These are phyloP conservation scores for Leccinum idahoense DNA, from an alignment of 1,284 basidiomycete genomes.

Conservation along the genomic window DNA sequence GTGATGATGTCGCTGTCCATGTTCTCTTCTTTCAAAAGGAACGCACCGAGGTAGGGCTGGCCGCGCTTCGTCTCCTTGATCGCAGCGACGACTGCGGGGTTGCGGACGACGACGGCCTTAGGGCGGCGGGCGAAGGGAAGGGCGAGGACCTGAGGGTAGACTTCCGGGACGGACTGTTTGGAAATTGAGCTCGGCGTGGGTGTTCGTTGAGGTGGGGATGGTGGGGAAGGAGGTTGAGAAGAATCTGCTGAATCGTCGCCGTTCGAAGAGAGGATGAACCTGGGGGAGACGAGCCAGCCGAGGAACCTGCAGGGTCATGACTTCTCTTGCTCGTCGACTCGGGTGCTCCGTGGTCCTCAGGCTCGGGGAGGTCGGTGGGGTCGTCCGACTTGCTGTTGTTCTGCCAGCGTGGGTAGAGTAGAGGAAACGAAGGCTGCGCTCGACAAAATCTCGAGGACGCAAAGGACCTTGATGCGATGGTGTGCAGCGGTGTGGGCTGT, in stretches of 20 bases:
- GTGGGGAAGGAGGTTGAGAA: conserved; percentile 11
- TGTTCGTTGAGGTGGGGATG: conserved; percentile 34
- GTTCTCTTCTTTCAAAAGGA: conserved; percentile 93
- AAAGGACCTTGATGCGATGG: conserved; percentile 18
- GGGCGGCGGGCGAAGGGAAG: conserved; percentile 94
- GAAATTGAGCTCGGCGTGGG: conserved; percentile 57
- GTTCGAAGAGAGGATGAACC: conserved; percentile 23
- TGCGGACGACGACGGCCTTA: conserved; percentile 89
- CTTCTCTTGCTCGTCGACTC: conserved; percentile 13
- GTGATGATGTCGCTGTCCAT: conserved; percentile 92
- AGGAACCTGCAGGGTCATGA: conserved; percentile 20
- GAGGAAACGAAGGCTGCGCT: conserved; percentile 19
- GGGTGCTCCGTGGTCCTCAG: conserved; percentile 14
- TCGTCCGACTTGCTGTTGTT: conserved; percentile 23
- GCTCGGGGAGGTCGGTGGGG: conserved; percentile 16
- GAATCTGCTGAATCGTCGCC: conserved; percentile 28
- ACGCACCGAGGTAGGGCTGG: conserved; percentile 97
- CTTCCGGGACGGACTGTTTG: conserved; percentile 79
- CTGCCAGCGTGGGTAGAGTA: conserved; percentile 27
- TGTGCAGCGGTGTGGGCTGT: conserved; percentile 8
- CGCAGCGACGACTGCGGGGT: conserved; percentile 88
- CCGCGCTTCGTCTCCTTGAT: conserved; percentile 97
- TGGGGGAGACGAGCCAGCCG: conserved; percentile 21
- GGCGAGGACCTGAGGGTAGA: conserved; percentile 93
- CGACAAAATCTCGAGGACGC: conserved; percentile 15